A percentile compares a stretch with the other conserved stretches of the same genome.
Conservation (phyloP, 805 yeast genomes). For the Suhomyces kilbournensis region DNA sequence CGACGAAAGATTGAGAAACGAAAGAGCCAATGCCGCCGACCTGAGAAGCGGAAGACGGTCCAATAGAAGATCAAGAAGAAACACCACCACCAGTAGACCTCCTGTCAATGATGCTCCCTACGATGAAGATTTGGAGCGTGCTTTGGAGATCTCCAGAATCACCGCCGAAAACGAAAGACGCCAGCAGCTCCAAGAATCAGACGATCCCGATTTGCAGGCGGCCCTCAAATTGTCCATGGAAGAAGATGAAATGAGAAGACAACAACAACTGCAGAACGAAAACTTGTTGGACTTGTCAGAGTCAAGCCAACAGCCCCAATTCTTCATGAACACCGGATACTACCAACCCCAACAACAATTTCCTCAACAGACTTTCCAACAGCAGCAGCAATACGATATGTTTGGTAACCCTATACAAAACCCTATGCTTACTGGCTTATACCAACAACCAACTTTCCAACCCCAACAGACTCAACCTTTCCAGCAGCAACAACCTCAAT, state of each 20-base stretch:
- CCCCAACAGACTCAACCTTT: slow-evolving; percentile 29
- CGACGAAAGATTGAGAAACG: slow-evolving; percentile 74
- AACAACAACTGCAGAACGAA: slow-evolving; percentile 37
- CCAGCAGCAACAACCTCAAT: slow-evolving; percentile 29
- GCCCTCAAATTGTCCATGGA: slow-evolving; percentile 73
- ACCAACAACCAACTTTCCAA: slow-evolving; percentile 35
- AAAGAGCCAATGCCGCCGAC: slow-evolving; percentile 48
- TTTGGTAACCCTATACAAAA: slow-evolving; percentile 64
- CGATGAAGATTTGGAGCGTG: slow-evolving; percentile 76
- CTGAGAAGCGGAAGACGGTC: slow-evolving; percentile 24
- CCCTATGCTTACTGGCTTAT: slow-evolving; percentile 53
- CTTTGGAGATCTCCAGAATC: slow-evolving; percentile 71
- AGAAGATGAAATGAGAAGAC: slow-evolving; percentile 68
- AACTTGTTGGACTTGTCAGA: slow-evolving; percentile 56
- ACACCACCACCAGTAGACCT: slow-evolving; percentile 10
- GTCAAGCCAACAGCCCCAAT: slow-evolving; percentile 27
- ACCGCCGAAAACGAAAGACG: slow-evolving; percentile 84
- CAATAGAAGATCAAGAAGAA: slow-evolving; percentile 22
- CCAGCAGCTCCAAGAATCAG: slow-evolving; percentile 46
- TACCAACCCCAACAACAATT: slow-evolving; percentile 14
- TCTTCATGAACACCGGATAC: slow-evolving; percentile 24
- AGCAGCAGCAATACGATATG: slow-evolving; percentile 50
- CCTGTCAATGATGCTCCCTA: slow-evolving; percentile 39
- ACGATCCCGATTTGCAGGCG: slow-evolving; percentile 61
- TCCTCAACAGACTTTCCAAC: slow-evolving; percentile 10